These are phyloP conservation scores for Moniliophthora roreri DNA, from an alignment of 1,284 basidiomycete genomes.

Conservation along the genomic window DNA sequence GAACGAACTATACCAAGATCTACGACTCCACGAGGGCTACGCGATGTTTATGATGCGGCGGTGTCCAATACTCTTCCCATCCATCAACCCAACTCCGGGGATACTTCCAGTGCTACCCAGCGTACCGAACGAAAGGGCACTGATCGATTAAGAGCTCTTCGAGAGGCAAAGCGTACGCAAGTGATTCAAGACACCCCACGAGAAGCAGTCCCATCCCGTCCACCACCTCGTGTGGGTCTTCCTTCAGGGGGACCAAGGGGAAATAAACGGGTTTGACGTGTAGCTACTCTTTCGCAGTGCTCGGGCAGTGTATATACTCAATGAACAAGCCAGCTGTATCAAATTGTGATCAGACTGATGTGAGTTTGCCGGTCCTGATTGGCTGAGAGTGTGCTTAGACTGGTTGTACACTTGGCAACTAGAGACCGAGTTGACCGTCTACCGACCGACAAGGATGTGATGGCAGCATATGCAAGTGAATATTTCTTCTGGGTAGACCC, in stretches of 20 bases:
- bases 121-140: slow-evolving; percentile 31
- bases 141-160: slow-evolving; percentile 50
- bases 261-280: background rate
- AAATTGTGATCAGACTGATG: no score
- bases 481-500: no score
- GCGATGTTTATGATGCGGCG: slow-evolving; percentile 35
- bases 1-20: slow-evolving; percentile 11
- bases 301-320: no score
- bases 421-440: no score
- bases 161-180: slow-evolving; percentile 48
- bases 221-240: slow-evolving; percentile 4
- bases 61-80: slow-evolving; percentile 20
- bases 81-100: background rate
- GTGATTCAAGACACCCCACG: background rate
- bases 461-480: no score
- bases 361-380: no score
- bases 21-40: slow-evolving; percentile 27
- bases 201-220: background rate
- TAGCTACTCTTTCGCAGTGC: no score
- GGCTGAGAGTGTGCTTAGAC: no score
- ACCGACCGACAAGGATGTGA: no score
- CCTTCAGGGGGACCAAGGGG: background rate
- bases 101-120: background rate
- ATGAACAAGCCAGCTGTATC: no score
- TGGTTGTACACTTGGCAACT: no score